Conservation (phyloP, 805 yeast species). For the Wickerhamiella spandovensis region DNA sequence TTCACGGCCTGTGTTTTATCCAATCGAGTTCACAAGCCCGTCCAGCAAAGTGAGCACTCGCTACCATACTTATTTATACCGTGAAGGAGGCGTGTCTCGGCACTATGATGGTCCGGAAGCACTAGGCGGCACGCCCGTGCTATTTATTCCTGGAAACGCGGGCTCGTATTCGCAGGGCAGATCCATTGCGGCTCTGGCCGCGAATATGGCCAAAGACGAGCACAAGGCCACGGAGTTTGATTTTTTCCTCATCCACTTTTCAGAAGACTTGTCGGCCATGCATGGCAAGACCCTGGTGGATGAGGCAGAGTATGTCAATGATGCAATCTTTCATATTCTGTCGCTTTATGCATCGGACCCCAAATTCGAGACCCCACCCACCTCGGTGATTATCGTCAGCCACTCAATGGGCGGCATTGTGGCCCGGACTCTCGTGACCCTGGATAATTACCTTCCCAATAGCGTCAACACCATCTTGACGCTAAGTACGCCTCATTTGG, state of each 20-base stretch:
- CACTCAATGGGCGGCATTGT: conserved; percentile 99
- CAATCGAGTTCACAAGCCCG: conserved; percentile 9
- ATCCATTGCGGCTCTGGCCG: conserved; percentile 75
- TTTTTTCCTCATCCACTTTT: conserved; percentile 84
- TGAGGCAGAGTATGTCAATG: conserved; percentile 86
- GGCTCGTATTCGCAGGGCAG: conserved; percentile 86
- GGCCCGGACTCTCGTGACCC: conserved; percentile 66
- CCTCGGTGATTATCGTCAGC: conserved; percentile 65
- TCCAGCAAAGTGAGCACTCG: conserved; percentile 8
- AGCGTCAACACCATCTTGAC: conserved; percentile 79
- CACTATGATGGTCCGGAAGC: conserved; percentile 14
- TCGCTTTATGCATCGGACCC: conserved; percentile 38
- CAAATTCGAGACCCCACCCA: conserved; percentile 31
- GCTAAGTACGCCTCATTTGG: conserved; percentile 81
- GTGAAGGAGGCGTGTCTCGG: conserved; percentile 51
- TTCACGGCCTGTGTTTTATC: conserved; percentile 9
- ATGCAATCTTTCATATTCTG: conserved; percentile 67
- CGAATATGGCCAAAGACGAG: conserved; percentile 38
- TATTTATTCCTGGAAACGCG: conserved; percentile 96
- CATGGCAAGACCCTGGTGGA: conserved; percentile 89
- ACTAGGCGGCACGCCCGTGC: conserved; percentile 73
- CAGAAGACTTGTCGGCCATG: conserved; percentile 91
- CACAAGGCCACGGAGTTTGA: conserved; percentile 37
- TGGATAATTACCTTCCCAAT: conserved; percentile 56
- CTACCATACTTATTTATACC: conserved; percentile 69